Conservation (phyloP, 2,329 filamentous ascomycete species). For the Aspergillus puulaauensis region DNA sequence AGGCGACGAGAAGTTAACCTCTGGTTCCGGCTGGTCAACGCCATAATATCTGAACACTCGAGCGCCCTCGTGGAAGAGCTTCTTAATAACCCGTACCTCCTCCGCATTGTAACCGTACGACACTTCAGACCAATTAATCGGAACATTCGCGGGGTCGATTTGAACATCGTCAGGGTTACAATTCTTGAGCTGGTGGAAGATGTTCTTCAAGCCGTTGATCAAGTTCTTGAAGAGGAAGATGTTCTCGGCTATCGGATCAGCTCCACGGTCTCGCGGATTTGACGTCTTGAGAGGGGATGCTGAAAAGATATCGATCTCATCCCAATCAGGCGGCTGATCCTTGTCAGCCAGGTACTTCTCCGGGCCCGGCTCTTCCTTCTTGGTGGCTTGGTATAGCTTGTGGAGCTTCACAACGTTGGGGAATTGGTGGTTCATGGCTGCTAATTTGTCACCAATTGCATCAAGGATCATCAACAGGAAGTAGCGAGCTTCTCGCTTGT, state of each 20-base stretch:
- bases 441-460: conserved; percentile 97
- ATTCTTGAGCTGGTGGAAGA: conserved; percentile 89
- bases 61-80: conserved; percentile 93
- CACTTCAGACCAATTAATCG: conserved; percentile 90
- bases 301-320: conserved; percentile 95
- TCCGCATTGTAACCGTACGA: conserved; percentile 96
- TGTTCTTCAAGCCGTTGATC: conserved; percentile 92
- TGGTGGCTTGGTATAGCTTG: conserved; percentile 76
- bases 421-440: conserved; percentile 95
- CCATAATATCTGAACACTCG: conserved; percentile 97
- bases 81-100: conserved; percentile 93
- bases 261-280: conserved; percentile 82
- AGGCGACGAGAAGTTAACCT: conserved; percentile 74
- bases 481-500: conserved; percentile 91
- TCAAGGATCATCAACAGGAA: conserved; percentile 97
- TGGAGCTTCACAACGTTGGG: conserved; percentile 92
- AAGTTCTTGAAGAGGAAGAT: conserved; percentile 97
- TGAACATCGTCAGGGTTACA: conserved; percentile 72
- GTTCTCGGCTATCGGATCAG: conserved; percentile 91
- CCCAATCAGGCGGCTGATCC: conserved; percentile 83
- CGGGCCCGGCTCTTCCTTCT: conserved; percentile 64
- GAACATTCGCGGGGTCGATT: conserved; percentile 75
- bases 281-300: conserved; percentile 95
- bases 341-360: conserved; percentile 86
- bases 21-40: conserved; percentile 72